Evolutionary conservation across 2,329 filamentous ascomycete species (phyloP).

Genomic region (Tympanopsis confertula): DNA sequence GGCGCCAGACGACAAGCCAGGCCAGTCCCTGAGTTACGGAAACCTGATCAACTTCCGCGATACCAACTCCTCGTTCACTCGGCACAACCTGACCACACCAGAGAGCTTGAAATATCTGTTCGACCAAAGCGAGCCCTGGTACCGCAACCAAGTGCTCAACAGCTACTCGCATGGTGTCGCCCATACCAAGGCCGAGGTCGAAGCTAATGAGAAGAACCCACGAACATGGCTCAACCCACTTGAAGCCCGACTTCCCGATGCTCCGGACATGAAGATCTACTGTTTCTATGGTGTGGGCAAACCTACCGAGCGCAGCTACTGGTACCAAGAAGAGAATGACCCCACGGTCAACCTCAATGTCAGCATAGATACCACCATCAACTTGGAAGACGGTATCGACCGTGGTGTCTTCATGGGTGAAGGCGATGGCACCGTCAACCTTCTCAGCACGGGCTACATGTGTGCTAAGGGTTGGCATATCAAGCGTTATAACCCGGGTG

Average conservation of each 20-base stretch:
- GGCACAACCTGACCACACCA: slow-evolving; percentile 69
- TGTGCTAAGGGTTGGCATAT: slow-evolving; percentile 90
- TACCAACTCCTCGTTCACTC: slow-evolving; percentile 50
- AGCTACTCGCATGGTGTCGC: slow-evolving; percentile 87
- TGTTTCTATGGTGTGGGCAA: slow-evolving; percentile 97
- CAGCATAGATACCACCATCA: slow-evolving; percentile 55
- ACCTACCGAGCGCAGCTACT: slow-evolving; percentile 84
- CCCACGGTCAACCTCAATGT: slow-evolving; percentile 62
- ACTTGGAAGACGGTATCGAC: slow-evolving; percentile 45
- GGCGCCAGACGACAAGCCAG: slow-evolving; percentile 76
- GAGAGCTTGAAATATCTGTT: slow-evolving; percentile 70
- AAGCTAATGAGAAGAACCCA: slow-evolving; percentile 65
- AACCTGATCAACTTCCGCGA: slow-evolving; percentile 75
- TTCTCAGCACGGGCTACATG: slow-evolving; percentile 93
- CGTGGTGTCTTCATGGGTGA: slow-evolving; percentile 92
- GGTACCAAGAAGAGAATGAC: slow-evolving; percentile 62
- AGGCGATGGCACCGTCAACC: slow-evolving; percentile 87
- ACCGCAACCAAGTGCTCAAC: slow-evolving; percentile 55
- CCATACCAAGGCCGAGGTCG: slow-evolving; percentile 66
- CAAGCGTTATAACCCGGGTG: slow-evolving; percentile 83
- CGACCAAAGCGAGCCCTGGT: slow-evolving; percentile 75
- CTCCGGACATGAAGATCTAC: slow-evolving; percentile 84
- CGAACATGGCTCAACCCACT: slow-evolving; percentile 92
- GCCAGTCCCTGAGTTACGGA: slow-evolving; percentile 64
- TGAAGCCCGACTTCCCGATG: slow-evolving; percentile 74